Percentiles rank a stretch among this genome's conserved stretches.
Evolutionary conservation across 2,329 filamentous ascomycete genomes (phyloP).

Genomic region (Chaetomium strumarium): DNA sequence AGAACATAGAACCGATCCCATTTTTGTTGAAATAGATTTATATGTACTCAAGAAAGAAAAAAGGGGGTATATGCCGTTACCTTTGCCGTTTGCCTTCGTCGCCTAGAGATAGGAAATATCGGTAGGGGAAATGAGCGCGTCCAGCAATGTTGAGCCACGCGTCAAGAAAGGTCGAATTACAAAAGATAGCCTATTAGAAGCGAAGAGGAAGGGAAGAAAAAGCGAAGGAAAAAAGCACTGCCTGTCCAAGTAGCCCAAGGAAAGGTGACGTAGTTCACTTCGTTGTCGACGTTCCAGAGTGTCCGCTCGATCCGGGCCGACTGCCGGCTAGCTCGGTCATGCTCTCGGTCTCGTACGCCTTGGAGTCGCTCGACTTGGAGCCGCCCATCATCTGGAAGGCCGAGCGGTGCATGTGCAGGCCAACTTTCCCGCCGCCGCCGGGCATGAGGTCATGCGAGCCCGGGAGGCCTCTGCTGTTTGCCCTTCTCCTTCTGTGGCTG

Average conservation of each 20-base stretch:
- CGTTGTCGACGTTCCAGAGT: background rate
- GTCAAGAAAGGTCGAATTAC: background rate
- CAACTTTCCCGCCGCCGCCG: conserved; percentile 12
- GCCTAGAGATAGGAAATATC: background rate
- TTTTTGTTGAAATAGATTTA: background rate
- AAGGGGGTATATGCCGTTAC: background rate
- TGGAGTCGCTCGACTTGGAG: conserved; percentile 26
- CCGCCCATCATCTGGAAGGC: conserved; percentile 31
- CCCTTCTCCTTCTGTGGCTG: conserved; percentile 5
- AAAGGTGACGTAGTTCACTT: background rate
- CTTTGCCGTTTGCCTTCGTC: background rate
- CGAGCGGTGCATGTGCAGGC: conserved; percentile 1
- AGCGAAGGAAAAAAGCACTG: background rate
- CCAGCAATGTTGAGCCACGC: background rate
- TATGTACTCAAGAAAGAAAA: background rate
- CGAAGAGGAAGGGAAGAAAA: background rate
- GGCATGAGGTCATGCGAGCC: conserved; percentile 23
- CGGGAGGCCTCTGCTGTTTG: conserved; percentile 4
- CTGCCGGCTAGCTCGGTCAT: conserved; percentile 42
- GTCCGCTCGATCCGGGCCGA: conserved; percentile 31
- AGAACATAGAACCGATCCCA: too few relatives aligned
- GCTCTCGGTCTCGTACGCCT: conserved; percentile 44
- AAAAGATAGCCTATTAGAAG: background rate
- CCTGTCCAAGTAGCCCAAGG: background rate
- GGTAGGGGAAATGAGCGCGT: background rate